A percentile compares a stretch with the other conserved stretches of the same genome.
These are phyloP conservation scores for Volvox africanus DNA, from an alignment of 139 green algal genomes.

Conservation along the genomic window DNA sequence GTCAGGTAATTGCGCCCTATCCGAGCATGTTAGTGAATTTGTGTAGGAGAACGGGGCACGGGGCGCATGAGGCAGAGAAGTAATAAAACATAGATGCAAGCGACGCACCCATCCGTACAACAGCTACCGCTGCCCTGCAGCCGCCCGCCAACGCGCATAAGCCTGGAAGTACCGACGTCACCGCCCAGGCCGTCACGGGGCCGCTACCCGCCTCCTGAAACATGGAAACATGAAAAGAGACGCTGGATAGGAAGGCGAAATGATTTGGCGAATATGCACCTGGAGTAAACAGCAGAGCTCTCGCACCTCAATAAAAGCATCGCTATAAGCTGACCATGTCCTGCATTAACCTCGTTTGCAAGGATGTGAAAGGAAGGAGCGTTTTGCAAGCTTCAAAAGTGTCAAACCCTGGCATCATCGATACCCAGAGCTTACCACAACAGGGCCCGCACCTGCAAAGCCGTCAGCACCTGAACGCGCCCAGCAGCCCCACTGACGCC, in stretches of 20 bases:
- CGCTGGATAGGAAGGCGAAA: too few species aligned
- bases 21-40: too few species aligned
- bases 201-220: constrained; percentile 8
- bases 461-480: constrained; percentile 7
- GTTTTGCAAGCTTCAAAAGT: too few species aligned
- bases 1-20: too few species aligned
- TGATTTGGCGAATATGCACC: too few species aligned
- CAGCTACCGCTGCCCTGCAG: neutral
- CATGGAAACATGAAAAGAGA: neutral
- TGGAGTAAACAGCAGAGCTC: too few species aligned
- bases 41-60: neutral
- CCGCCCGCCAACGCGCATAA: neutral
- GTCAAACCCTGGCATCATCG: neutral
- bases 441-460: constrained; percentile 22
- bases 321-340: too few species aligned
- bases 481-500: neutral
- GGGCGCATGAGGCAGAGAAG: neutral
- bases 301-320: too few species aligned
- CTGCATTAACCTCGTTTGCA: too few species aligned
- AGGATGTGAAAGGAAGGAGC: too few species aligned
- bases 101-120: neutral
- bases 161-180: constrained; percentile 13
- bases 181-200: neutral
- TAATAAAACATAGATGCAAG: too few species aligned
- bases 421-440: neutral